Conservation (phyloP, 2,329 filamentous ascomycete species). For the Alternaria gansuensis region DNA sequence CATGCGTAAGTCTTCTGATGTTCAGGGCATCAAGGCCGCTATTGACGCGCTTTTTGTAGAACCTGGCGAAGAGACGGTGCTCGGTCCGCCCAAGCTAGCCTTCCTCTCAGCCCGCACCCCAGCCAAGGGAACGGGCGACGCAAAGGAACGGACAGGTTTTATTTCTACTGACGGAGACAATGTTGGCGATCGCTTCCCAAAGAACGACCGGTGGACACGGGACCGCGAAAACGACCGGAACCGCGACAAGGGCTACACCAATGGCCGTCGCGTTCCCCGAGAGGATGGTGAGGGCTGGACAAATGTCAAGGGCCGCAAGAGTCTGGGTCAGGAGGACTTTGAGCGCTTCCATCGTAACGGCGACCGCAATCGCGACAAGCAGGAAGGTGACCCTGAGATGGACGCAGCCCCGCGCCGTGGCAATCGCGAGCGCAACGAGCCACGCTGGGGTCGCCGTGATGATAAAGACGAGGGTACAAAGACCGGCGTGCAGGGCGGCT, state of each 20-base stretch:
- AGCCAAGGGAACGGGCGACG: constrained; percentile 54
- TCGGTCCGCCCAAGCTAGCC: constrained; percentile 82
- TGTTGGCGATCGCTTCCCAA: constrained; percentile 46
- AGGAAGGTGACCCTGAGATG: constrained; percentile 49
- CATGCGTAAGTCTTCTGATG: constrained; percentile 61
- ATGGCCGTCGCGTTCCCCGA: constrained; percentile 53
- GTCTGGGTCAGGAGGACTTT: constrained; percentile 74
- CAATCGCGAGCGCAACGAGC: constrained; percentile 71
- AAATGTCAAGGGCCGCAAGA: constrained; percentile 76
- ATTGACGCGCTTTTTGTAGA: constrained; percentile 58
- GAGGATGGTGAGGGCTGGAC: constrained; percentile 77
- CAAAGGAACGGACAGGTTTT: constrained; percentile 49
- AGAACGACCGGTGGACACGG: constrained; percentile 54
- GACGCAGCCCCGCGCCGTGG: constrained; percentile 67
- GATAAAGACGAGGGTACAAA: constrained; percentile 61
- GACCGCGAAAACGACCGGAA: constrained; percentile 55
- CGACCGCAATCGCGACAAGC: constrained; percentile 63
- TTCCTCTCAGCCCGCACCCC: constrained; percentile 75
- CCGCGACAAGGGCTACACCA: constrained; percentile 50
- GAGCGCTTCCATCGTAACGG: constrained; percentile 70
- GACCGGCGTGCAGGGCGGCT: constrained; percentile 63
- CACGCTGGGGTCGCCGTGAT: constrained; percentile 74
- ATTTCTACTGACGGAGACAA: constrained; percentile 53
- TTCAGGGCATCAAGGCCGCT: constrained; percentile 51
- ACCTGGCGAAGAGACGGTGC: constrained; percentile 77